These are phyloP conservation scores for Seminavis robusta DNA, from an alignment of 108 stramenopile species.

Conservation along the genomic window DNA sequence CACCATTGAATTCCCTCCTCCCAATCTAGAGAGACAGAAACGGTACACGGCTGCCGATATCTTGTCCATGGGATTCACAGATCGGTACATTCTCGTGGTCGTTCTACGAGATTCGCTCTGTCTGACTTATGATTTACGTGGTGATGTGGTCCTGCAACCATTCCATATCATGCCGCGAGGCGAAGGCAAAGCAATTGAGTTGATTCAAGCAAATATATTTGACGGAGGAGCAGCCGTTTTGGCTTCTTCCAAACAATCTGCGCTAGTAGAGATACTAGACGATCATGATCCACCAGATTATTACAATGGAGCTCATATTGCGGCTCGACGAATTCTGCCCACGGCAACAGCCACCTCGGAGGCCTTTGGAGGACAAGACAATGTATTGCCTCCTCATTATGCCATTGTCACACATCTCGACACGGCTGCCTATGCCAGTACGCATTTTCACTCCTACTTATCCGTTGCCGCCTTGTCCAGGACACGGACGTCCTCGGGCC, in stretches of 20 bases:
- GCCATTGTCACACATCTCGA: constrained; percentile 66
- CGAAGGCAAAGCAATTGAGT: constrained; percentile 29
- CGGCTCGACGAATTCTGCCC: constrained; percentile 27
- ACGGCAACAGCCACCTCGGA: background rate
- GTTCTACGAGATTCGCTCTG: constrained; percentile 70
- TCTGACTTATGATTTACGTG: constrained; percentile 63
- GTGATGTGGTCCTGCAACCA: constrained; percentile 56
- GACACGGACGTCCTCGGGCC: constrained; percentile 53
- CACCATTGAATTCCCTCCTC: constrained; percentile 57
- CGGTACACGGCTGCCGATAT: constrained; percentile 54
- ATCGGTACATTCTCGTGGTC: constrained; percentile 54
- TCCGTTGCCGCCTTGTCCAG: constrained; percentile 70
- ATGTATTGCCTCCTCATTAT: constrained; percentile 14
- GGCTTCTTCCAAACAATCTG: constrained; percentile 50
- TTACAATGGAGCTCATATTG: constrained; percentile 44
- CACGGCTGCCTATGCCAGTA: constrained; percentile 35
- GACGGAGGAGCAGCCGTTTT: constrained; percentile 79
- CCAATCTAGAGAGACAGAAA: background rate
- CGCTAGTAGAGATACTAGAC: constrained; percentile 79
- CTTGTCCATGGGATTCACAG: constrained; percentile 72
- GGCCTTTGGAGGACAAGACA: background rate
- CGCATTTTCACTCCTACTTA: constrained; percentile 42
- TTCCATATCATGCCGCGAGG: constrained; percentile 54
- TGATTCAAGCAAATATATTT: constrained; percentile 61
- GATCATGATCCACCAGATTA: constrained; percentile 73